These are phyloP conservation scores for Aspergillus sp. DNA, from an alignment of 2,329 filamentous ascomycete species.

Conservation along the genomic window DNA sequence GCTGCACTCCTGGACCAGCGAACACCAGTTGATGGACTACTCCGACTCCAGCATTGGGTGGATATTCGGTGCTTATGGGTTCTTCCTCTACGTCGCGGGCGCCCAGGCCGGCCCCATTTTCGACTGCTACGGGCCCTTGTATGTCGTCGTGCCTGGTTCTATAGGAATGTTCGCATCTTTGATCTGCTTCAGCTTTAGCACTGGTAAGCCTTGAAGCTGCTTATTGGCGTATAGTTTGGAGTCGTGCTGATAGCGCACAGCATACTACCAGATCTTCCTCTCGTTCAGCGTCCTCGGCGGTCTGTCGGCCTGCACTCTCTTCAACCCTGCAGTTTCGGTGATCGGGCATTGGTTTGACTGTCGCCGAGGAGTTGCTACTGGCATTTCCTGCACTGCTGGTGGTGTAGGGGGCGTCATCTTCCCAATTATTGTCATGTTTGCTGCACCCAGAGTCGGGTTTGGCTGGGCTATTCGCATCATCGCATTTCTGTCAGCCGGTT, in stretches of 20 bases:
- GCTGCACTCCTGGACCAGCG: constrained; percentile 40
- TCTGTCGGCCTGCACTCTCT: constrained; percentile 30
- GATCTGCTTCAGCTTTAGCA: constrained; percentile 28
- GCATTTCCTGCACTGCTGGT: constrained; percentile 35
- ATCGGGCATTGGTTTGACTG: constrained; percentile 37
- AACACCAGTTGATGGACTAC: constrained; percentile 36
- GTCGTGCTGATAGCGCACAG: constrained; percentile 18
- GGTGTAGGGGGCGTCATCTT: constrained; percentile 37
- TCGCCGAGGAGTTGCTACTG: constrained; percentile 33
- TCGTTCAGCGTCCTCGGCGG: constrained; percentile 37
- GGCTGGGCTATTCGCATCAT: constrained; percentile 33
- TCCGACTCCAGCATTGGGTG: constrained; percentile 39
- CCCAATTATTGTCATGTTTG: constrained; percentile 32
- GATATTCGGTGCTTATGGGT: constrained; percentile 43
- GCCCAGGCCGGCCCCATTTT: constrained; percentile 25
- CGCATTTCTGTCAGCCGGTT: constrained; percentile 21
- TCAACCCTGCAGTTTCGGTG: constrained; percentile 30
- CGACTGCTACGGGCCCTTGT: constrained; percentile 15
- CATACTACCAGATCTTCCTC: constrained; percentile 41
- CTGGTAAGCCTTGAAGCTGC: constrained; percentile 11
- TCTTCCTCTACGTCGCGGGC: constrained; percentile 37
- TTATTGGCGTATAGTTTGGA: too few relatives aligned
- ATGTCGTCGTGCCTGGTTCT: constrained; percentile 17
- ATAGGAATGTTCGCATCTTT: constrained; percentile 26
- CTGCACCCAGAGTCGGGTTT: constrained; percentile 31